phyloP scores from a whole-genome alignment of 352 stramenopile genomes.

The Globisporangium parvum region DNA sequence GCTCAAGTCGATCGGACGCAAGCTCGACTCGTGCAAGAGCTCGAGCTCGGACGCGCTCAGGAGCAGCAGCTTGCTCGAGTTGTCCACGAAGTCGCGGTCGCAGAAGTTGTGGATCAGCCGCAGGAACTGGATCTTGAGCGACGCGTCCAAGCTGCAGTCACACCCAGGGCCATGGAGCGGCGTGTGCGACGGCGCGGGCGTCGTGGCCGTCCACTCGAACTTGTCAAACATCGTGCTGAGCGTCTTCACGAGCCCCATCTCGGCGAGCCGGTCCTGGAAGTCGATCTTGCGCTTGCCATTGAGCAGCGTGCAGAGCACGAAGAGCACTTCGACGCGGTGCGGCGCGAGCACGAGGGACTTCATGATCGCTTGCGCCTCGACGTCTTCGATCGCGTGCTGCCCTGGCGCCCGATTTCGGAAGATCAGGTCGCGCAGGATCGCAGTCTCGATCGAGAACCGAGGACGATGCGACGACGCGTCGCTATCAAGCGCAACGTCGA shows the following conservation, averaged over 20 bases:
- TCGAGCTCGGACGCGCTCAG: conserved; percentile 63
- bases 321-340: conserved; percentile 95
- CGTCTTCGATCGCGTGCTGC: conserved; percentile 53
- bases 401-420: conserved; percentile 54
- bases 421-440: conserved; percentile 68
- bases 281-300: conserved; percentile 93
- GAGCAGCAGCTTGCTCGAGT: conserved; percentile 74
- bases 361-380: conserved; percentile 83
- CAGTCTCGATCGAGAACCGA: conserved; percentile 56
- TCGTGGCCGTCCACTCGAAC: conserved; percentile 77
- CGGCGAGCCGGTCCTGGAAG: conserved; percentile 84
- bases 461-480: conserved; percentile 22
- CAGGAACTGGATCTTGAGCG: conserved; percentile 94
- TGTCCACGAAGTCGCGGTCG: conserved; percentile 89
- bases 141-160: conserved; percentile 93
- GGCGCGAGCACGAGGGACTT: conserved; percentile 90
- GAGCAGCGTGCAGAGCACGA: conserved; percentile 95
- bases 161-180: conserved; percentile 81
- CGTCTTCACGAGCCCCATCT: conserved; percentile 87
- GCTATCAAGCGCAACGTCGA: not conserved
- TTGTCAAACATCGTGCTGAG: conserved; percentile 94
- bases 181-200: conserved; percentile 35
- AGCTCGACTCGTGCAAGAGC: conserved; percentile 39
- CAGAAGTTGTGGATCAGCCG: conserved; percentile 96
- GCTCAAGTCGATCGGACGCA: conserved; percentile 47